These are phyloP conservation scores for Camellia oleifera DNA, from an alignment of 179 eudicot species.

Conservation along the genomic window DNA sequence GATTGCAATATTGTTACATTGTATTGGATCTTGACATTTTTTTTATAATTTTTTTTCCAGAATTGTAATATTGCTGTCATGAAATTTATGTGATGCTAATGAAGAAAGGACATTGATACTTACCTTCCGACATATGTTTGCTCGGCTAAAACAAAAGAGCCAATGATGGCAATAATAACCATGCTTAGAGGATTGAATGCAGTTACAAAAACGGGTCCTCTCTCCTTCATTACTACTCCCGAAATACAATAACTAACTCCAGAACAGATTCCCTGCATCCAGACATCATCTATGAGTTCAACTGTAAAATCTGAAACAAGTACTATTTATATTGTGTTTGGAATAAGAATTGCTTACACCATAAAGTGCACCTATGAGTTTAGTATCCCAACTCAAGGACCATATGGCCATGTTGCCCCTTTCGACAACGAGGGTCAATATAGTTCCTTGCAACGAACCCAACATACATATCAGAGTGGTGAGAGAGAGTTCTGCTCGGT, in stretches of 20 bases:
- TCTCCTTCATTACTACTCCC: constrained; percentile 58
- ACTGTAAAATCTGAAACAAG: not conserved
- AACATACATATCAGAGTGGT: constrained; percentile 62
- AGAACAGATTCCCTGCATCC: constrained; percentile 71
- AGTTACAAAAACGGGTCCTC: constrained; percentile 88
- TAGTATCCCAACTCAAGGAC: constrained; percentile 57
- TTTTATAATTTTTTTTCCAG: too few species aligned
- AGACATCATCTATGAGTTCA: not conserved
- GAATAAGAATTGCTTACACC: constrained; percentile 45
- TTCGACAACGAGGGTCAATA: constrained; percentile 50
- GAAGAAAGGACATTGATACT: not conserved
- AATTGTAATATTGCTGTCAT: not conserved
- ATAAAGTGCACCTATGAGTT: constrained; percentile 49
- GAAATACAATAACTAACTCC: constrained; percentile 56
- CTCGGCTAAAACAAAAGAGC: constrained; percentile 61
- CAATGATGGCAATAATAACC: constrained; percentile 64
- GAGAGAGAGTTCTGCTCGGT: constrained; percentile 74
- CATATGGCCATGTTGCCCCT: constrained; percentile 45
- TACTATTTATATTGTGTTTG: not conserved
- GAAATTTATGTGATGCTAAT: not conserved
- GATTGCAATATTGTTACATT: not conserved
- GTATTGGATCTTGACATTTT: too few species aligned
- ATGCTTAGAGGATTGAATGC: constrained; percentile 71
- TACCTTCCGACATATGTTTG: constrained; percentile 61
- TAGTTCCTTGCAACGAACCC: constrained; percentile 58